Percentiles rank a stretch among this genome's conserved stretches.
Evolutionary conservation across 805 yeast genomes (phyloP).

Genomic region (Metschnikowia kofuensis): DNA sequence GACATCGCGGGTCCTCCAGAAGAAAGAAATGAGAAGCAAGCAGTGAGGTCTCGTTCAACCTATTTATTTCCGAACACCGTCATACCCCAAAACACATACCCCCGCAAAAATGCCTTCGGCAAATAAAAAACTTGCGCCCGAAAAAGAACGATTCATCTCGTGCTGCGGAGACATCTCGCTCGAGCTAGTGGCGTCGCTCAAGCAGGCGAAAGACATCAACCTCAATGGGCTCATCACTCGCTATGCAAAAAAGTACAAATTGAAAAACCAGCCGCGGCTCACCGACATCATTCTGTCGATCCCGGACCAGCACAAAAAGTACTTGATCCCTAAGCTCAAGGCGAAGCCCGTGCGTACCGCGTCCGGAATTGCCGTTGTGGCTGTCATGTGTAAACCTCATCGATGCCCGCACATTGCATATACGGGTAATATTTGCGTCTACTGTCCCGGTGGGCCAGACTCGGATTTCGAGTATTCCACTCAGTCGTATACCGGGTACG

Average conservation of each 20-base stretch:
- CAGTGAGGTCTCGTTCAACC: no score
- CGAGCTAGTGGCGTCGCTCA: slow-evolving; percentile 76
- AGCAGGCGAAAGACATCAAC: slow-evolving; percentile 75
- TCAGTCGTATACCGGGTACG: slow-evolving; percentile 97
- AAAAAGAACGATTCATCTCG: slow-evolving; percentile 86
- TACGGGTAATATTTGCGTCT: slow-evolving; percentile 97
- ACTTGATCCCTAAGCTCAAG: slow-evolving; percentile 84
- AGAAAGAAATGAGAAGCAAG: no score
- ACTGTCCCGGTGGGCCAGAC: slow-evolving; percentile 99
- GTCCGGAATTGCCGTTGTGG: slow-evolving; percentile 97
- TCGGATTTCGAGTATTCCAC: slow-evolving; percentile 97
- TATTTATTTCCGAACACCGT: no score
- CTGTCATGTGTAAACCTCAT: slow-evolving; percentile 99
- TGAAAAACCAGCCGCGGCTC: slow-evolving; percentile 87
- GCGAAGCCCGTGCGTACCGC: slow-evolving; percentile 99
- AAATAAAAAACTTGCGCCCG: slow-evolving; percentile 68
- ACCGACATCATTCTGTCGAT: slow-evolving; percentile 94
- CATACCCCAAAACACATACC: neutral
- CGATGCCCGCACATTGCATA: slow-evolving; percentile 99
- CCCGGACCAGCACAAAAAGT: slow-evolving; percentile 93
- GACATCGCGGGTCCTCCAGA: neutral
- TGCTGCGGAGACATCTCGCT: slow-evolving; percentile 91
- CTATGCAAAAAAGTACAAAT: slow-evolving; percentile 84
- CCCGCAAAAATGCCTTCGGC: slow-evolving; percentile 30
- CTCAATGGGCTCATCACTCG: slow-evolving; percentile 85